A percentile compares a stretch with the other conserved stretches of the same genome.
Conservation (phyloP, 1,284 basidiomycete genomes). For the Omphalotus olearius region DNA sequence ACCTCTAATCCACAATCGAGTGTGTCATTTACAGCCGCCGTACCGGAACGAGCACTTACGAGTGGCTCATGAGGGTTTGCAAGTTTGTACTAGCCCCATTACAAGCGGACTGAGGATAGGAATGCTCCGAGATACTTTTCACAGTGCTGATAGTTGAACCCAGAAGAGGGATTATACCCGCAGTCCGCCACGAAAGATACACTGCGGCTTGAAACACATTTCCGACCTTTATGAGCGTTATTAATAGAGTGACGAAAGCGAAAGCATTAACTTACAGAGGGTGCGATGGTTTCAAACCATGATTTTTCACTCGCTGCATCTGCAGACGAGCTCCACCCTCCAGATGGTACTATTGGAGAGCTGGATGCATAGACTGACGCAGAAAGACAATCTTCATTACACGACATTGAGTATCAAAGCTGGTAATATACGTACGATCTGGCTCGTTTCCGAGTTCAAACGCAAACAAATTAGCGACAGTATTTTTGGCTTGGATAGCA, state of each 20-base stretch:
- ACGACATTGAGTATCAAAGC: neutral
- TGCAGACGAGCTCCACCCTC: conserved; percentile 16
- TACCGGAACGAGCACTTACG: conserved; percentile 24
- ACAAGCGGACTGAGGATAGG: conserved; percentile 42
- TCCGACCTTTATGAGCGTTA: conserved; percentile 24
- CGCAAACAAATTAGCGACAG: conserved; percentile 32
- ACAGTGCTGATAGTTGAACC: conserved; percentile 29
- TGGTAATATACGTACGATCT: conserved; percentile 27
- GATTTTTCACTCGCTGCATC: conserved; percentile 30
- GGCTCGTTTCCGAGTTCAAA: conserved; percentile 44
- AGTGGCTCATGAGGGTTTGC: conserved; percentile 35
- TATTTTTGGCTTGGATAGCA: conserved; percentile 28
- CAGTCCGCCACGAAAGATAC: conserved; percentile 37
- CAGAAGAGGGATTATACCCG: conserved; percentile 30
- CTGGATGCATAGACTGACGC: conserved; percentile 15
- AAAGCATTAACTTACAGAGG: conserved; percentile 26
- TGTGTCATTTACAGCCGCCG: neutral
- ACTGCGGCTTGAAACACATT: conserved; percentile 40
- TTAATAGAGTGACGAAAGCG: neutral
- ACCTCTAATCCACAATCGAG: conserved; percentile 18
- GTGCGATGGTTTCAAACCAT: conserved; percentile 33
- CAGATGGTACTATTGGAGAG: conserved; percentile 15
- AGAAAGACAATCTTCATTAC: neutral
- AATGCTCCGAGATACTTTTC: conserved; percentile 37
- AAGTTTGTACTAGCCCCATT: conserved; percentile 37